Conservation (phyloP, 2,329 filamentous ascomycete genomes). For the Cladophialophora immunda region DNA sequence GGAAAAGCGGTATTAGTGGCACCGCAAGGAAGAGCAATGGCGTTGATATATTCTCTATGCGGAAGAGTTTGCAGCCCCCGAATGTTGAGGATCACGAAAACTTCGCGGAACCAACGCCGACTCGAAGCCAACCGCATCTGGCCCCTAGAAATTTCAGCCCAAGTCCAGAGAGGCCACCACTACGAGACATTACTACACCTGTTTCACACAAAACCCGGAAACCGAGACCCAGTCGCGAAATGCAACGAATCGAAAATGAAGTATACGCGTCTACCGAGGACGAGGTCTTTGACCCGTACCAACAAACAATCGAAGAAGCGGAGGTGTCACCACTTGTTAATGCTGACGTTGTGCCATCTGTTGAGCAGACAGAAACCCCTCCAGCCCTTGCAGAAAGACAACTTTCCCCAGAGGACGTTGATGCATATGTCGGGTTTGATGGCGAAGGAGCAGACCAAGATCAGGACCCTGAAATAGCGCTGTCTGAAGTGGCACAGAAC, state of each 20-base stretch:
- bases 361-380: slow-evolving; percentile 28
- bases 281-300: slow-evolving; percentile 10
- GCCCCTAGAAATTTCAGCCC: slow-evolving; percentile 13
- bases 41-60: slow-evolving; percentile 35
- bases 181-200: slow-evolving; percentile 31
- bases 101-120: slow-evolving; percentile 25
- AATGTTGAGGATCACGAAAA: slow-evolving; percentile 39
- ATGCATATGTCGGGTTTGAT: slow-evolving; percentile 33
- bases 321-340: neutral
- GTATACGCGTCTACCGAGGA: slow-evolving; percentile 20
- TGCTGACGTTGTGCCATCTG: slow-evolving; percentile 18
- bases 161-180: slow-evolving; percentile 31
- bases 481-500: slow-evolving; percentile 25
- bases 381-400: neutral
- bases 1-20: slow-evolving; percentile 54
- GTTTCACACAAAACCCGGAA: slow-evolving; percentile 27
- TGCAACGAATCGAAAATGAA: slow-evolving; percentile 21
- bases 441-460: slow-evolving; percentile 35
- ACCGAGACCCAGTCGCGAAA: slow-evolving; percentile 21
- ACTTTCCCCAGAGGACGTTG: slow-evolving; percentile 30
- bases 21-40: slow-evolving; percentile 44
- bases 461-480: slow-evolving; percentile 25
- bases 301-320: slow-evolving; percentile 19
- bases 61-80: slow-evolving; percentile 24
- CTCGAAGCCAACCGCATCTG: neutral